Conservation (phyloP, 805 yeast species). For the Lipomyces japonicus region DNA sequence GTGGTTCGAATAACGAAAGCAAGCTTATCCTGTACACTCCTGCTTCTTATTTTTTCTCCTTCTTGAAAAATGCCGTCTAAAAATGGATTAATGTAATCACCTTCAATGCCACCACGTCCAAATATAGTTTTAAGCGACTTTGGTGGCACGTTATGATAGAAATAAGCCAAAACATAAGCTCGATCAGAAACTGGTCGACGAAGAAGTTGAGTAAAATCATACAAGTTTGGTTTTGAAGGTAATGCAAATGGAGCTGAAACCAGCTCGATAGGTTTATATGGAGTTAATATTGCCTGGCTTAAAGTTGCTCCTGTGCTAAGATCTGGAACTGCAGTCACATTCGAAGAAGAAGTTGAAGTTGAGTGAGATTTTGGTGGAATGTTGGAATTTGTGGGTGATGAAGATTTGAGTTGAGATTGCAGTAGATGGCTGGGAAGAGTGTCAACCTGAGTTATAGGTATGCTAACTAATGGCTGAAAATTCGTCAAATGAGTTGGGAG, state of each 20-base stretch:
- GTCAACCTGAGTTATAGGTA: no score
- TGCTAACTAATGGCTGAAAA: no score
- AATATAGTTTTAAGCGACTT: conserved; percentile 4
- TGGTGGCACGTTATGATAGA: conserved; percentile 7
- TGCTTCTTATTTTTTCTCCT: background rate
- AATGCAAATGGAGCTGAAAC: conserved; percentile 1
- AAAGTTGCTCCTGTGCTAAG: no score
- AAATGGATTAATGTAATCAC: conserved; percentile 16
- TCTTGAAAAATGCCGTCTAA: conserved; percentile 6
- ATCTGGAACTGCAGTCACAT: no score
- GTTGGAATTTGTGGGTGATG: no score
- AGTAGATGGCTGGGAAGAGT: no score
- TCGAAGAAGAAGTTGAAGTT: no score
- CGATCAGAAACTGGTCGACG: conserved; percentile 18
- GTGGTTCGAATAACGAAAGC: background rate
- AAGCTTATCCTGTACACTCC: background rate
- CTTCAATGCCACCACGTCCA: conserved; percentile 23
- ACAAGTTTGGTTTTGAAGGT: conserved; percentile 8
- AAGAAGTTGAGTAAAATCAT: conserved; percentile 18
- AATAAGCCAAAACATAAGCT: conserved; percentile 9
- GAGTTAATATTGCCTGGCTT: no score
- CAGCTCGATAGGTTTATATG: no score
- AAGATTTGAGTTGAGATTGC: no score
- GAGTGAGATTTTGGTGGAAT: no score
- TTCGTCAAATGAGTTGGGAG: no score